Base-by-base conservation (phyloP, 371 early-diverging fungal genomes). In the Mortierella sp. region DNA sequence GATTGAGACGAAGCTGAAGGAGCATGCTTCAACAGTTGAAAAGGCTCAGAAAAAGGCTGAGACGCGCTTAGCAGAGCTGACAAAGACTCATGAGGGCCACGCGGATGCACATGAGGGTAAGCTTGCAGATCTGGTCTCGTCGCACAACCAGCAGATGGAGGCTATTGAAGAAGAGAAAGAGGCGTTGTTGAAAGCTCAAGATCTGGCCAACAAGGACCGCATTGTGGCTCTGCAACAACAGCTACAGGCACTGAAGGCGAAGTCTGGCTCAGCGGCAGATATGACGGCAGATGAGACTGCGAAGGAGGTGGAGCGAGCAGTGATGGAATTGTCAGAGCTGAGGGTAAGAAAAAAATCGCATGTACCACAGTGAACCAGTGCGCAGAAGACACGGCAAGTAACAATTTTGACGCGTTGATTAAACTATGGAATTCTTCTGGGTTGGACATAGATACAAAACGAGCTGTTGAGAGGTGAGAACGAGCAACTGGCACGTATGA, bases 91-190 rank as follows among this genome's bases (percentile, higher is more conserved):
- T 0, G 50, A 62, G 9, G 46, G 59, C 14, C 54, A 61, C 6
- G 75, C 68, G 6, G 56, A 56, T 6, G 30, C 46, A 6, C 68
- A 73, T 26, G 68, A 54, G 47, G 34, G 39, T 19, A 67, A 67
- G 12, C 50, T 73, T 7, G 53, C 68, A 2, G 60, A 50, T 12
- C 47, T 68, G 19, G 19, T 53, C 31, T 21, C 55, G 3, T 31
- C 47, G 1, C 68, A 67, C 17, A 67, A 73, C 12, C 59, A 50
- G 15, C 42, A 62, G 23, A 32, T 68, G 23, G 50, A 64, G 43
- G 27, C 46, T 2, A 37, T 67, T 11, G 23, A 50, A 11, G 50
- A 54, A 1, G 28, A 67, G 17, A 63, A 67, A 19, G 50, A 49
- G 1, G 24, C 50, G 0, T 9, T 34, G 23, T 14, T 73, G 42